phyloP scores from a whole-genome alignment of 208 protist species.

The Acanthamoeba triangularis region DNA sequence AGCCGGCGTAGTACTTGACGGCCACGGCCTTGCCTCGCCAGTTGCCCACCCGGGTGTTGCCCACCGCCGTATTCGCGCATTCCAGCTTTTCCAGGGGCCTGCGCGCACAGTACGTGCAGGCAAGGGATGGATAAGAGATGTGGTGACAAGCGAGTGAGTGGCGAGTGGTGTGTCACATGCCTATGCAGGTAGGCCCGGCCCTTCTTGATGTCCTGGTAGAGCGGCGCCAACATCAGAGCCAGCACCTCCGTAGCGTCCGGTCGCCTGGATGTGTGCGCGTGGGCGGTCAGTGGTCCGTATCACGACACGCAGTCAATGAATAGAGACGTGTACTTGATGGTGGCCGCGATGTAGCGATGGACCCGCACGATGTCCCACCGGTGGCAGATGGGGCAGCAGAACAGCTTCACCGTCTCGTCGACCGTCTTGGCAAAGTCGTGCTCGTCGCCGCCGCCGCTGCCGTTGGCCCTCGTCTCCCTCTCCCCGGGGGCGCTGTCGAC shows the following conservation, averaged over 20 bases:
- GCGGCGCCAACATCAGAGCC: background rate
- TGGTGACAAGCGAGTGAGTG: background rate
- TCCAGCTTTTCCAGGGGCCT: background rate
- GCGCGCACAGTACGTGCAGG: background rate
- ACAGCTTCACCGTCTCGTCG: background rate
- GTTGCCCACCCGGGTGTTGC: constrained; percentile 20
- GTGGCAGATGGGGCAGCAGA: constrained; percentile 28
- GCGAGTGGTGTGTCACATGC: background rate
- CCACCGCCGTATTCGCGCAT: background rate
- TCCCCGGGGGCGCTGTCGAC: too few species aligned
- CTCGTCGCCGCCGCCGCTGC: background rate
- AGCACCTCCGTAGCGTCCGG: background rate
- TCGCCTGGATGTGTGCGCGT: background rate
- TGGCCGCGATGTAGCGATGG: constrained; percentile 29
- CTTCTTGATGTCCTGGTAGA: background rate
- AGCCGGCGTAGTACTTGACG: constrained; percentile 15
- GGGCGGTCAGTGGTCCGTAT: background rate
- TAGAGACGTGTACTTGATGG: background rate
- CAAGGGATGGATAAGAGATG: background rate
- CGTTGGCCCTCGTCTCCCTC: background rate
- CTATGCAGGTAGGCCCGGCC: background rate
- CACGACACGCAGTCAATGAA: background rate
- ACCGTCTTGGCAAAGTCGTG: background rate
- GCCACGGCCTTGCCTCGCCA: constrained; percentile 30
- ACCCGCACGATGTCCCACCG: constrained; percentile 27